These are phyloP conservation scores for Penicillium subrubescens DNA, from an alignment of 495 filamentous ascomycete genomes.

Conservation along the genomic window DNA sequence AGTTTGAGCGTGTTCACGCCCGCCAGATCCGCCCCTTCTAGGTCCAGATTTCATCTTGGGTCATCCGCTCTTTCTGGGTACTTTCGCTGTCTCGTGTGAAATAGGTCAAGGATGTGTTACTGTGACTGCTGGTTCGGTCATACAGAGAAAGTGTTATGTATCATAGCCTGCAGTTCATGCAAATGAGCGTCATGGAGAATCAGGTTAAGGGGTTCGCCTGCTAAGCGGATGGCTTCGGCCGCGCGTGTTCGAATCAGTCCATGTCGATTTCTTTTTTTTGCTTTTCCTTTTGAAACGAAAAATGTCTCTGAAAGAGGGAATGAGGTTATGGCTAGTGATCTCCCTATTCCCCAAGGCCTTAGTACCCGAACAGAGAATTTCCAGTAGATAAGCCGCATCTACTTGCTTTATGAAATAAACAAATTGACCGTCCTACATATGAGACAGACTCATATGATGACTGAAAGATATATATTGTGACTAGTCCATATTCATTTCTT, in stretches of 20 bases:
- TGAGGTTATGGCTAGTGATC: too few species aligned
- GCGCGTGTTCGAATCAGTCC: constrained; percentile 4
- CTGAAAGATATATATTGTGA: not conserved
- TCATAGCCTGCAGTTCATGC: constrained; percentile 6
- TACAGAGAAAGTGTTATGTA: constrained; percentile 12
- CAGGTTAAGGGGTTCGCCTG: constrained; percentile 6
- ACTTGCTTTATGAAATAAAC: too few species aligned
- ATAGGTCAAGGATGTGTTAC: constrained; percentile 15
- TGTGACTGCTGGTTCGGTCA: constrained; percentile 27
- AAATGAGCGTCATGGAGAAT: constrained; percentile 2
- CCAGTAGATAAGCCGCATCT: too few species aligned
- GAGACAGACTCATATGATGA: too few species aligned
- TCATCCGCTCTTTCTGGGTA: constrained; percentile 17
- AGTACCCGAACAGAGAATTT: too few species aligned
- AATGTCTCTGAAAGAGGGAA: too few species aligned
- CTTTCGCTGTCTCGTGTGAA: constrained; percentile 16
- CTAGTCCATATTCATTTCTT: constrained; percentile 36
- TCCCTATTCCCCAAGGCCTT: too few species aligned
- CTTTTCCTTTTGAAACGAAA: too few species aligned
- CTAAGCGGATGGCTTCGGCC: constrained; percentile 3
- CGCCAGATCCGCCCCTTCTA: constrained; percentile 31
- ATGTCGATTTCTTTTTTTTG: not conserved
- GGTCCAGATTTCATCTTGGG: constrained; percentile 13
- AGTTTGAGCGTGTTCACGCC: constrained; percentile 31
- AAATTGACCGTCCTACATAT: too few species aligned